Evolutionary conservation across 2,329 filamentous ascomycete genomes (phyloP).

Genomic region (Phyllachora maydis): DNA sequence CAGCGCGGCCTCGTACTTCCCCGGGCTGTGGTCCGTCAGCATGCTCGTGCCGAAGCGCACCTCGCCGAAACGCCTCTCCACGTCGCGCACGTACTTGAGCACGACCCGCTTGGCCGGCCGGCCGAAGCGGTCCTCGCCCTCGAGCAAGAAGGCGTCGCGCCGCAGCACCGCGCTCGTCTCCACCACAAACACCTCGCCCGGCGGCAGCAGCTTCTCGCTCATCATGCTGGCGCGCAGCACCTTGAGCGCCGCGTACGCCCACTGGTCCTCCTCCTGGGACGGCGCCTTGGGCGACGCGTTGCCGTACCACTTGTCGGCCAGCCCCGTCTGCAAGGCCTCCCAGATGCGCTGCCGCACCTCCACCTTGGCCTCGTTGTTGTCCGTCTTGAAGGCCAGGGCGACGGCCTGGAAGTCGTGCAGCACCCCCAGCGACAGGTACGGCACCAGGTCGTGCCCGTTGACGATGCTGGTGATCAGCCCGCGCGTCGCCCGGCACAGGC

Average conservation of each 20-base stretch:
- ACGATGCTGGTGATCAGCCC: slow-evolving; percentile 58
- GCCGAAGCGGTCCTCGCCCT: slow-evolving; percentile 3
- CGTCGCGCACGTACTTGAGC: slow-evolving; percentile 49
- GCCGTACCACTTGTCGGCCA: slow-evolving; percentile 39
- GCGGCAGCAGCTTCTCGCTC: slow-evolving; percentile 49
- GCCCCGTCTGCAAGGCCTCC: slow-evolving; percentile 38
- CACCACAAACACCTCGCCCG: slow-evolving; percentile 56
- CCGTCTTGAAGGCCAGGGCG: slow-evolving; percentile 51
- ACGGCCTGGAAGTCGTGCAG: slow-evolving; percentile 57
- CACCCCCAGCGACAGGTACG: slow-evolving; percentile 50
- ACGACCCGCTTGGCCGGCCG: slow-evolving; percentile 47
- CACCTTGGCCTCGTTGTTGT: slow-evolving; percentile 43
- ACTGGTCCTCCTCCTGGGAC: slow-evolving; percentile 38
- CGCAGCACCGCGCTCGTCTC: slow-evolving; percentile 48
- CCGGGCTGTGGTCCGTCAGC: slow-evolving; percentile 58
- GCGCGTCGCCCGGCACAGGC: slow-evolving; percentile 47
- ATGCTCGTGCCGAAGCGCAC: slow-evolving; percentile 52
- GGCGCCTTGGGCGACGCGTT: slow-evolving; percentile 4
- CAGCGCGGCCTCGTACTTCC: slow-evolving; percentile 50
- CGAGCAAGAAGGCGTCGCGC: slow-evolving; percentile 36
- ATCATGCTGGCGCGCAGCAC: slow-evolving; percentile 46
- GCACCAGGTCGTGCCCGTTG: slow-evolving; percentile 54
- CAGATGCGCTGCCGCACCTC: slow-evolving; percentile 48
- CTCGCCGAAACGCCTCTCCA: slow-evolving; percentile 49
- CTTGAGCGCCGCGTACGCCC: slow-evolving; percentile 48